phyloP scores from a whole-genome alignment of 345 rosid species.

The Corymbia maculata region DNA sequence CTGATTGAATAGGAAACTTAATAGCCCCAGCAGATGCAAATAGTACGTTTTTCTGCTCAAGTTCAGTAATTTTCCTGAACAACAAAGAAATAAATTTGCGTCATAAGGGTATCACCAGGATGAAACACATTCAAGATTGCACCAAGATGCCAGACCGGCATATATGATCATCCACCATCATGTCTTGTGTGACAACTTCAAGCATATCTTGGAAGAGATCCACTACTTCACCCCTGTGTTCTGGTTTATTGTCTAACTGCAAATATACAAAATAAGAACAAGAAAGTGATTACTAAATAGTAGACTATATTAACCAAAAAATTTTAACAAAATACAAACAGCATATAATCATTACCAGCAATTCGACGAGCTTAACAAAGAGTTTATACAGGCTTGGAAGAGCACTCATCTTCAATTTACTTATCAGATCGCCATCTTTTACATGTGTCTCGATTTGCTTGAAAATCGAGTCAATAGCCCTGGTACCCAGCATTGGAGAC shows the following conservation, averaged over 20 bases:
- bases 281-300: not conserved
- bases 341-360: constrained; percentile 48
- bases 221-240: constrained; percentile 71
- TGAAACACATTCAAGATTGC: not conserved
- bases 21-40: constrained; percentile 94
- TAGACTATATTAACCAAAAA: not conserved
- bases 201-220: constrained; percentile 94
- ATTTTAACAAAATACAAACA: not conserved
- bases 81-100: constrained; percentile 2
- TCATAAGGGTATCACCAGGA: not conserved
- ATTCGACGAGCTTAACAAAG: constrained; percentile 72
- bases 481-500: constrained; percentile 18
- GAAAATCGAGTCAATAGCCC: constrained; percentile 66
- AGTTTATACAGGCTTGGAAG: constrained; percentile 85
- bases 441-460: constrained; percentile 48
- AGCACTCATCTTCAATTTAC: constrained; percentile 70
- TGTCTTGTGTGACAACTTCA: constrained; percentile 87
- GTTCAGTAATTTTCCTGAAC: constrained; percentile 22
- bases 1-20: constrained; percentile 60
- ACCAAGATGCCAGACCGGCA: constrained; percentile 38
- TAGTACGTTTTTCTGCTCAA: constrained; percentile 50
- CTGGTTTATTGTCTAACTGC: constrained; percentile 57
- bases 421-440: constrained; percentile 28
- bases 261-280: not conserved
- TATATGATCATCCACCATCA: constrained; percentile 68